A percentile compares a stretch with the other conserved stretches of the same genome.
Evolutionary conservation across 148 eudicot genomes (phyloP).

Genomic region (Simmondsia chinensis): DNA sequence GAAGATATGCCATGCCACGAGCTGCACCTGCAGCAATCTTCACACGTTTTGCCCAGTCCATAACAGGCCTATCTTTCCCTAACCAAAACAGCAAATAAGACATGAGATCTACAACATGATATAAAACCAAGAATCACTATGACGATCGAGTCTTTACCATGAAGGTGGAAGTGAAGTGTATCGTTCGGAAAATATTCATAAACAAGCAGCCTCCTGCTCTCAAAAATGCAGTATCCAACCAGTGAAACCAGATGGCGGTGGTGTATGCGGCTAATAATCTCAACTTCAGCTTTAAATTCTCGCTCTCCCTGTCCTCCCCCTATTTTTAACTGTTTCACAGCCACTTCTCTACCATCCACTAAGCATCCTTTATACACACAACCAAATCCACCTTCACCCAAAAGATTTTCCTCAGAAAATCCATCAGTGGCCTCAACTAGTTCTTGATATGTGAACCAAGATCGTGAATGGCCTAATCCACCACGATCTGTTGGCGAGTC

Average conservation of each 20-base stretch:
- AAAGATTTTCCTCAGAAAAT: constrained; percentile 45
- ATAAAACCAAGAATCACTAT: not conserved
- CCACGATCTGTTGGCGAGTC: constrained; percentile 28
- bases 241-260: constrained; percentile 71
- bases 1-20: constrained; percentile 94
- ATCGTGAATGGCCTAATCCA: constrained; percentile 40
- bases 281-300: constrained; percentile 67
- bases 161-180: constrained; percentile 67
- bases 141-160: constrained; percentile 33
- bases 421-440: constrained; percentile 45
- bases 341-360: constrained; percentile 49
- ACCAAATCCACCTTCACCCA: constrained; percentile 81
- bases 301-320: constrained; percentile 68
- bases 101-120: constrained; percentile 1
- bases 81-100: constrained; percentile 1
- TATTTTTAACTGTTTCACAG: constrained; percentile 53
- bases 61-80: constrained; percentile 40
- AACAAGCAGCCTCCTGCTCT: constrained; percentile 49
- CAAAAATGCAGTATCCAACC: constrained; percentile 66
- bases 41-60: constrained; percentile 73
- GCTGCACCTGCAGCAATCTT: constrained; percentile 89
- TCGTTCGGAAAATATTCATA: constrained; percentile 66
- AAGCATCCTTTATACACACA: constrained; percentile 54
- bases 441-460: constrained; percentile 54
- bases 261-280: constrained; percentile 61